Evolutionary conservation across 352 stramenopile genomes (phyloP).

Genomic region (Phytophthora crassamura): DNA sequence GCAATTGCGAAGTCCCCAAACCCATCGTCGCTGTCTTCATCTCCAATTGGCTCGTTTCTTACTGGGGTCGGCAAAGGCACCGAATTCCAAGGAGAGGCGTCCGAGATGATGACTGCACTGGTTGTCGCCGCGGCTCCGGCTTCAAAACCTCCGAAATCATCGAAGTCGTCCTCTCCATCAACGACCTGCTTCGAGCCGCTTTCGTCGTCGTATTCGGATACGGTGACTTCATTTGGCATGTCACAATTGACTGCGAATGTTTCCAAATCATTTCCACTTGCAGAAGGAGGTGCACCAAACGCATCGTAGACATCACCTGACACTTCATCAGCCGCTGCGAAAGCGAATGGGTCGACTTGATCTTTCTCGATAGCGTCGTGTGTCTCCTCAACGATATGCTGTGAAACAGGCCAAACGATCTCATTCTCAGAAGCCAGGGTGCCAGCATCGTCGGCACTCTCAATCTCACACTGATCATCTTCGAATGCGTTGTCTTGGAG

Average conservation of each 20-base stretch:
- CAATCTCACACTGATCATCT: slow-evolving; percentile 7
- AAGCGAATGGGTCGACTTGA: background rate
- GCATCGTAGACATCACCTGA: slow-evolving; percentile 6
- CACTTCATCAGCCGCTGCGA: slow-evolving; percentile 1
- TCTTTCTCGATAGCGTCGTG: background rate
- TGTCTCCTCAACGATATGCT: slow-evolving; percentile 4
- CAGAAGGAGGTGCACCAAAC: background rate
- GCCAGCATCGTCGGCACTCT: slow-evolving; percentile 7
- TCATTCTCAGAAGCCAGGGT: background rate
- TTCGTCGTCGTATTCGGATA: slow-evolving; percentile 1
- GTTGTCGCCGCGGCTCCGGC: background rate
- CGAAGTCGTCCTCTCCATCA: slow-evolving; percentile 43
- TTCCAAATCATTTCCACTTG: background rate
- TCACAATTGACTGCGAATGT: background rate
- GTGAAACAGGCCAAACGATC: slow-evolving; percentile 3
- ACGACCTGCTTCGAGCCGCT: background rate
- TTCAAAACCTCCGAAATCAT: slow-evolving; percentile 43
- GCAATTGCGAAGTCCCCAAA: slow-evolving; percentile 27
- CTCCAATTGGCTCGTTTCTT: slow-evolving; percentile 18
- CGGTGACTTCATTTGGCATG: slow-evolving; percentile 1
- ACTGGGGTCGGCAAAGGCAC: slow-evolving; percentile 13
- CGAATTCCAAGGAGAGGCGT: slow-evolving; percentile 20
- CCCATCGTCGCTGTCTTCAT: slow-evolving; percentile 7
- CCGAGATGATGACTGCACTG: slow-evolving; percentile 7
- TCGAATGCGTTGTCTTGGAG: slow-evolving; percentile 15